Base-by-base conservation (phyloP, 495 filamentous ascomycete species). In the Astrothelium subdiscretum region DNA sequence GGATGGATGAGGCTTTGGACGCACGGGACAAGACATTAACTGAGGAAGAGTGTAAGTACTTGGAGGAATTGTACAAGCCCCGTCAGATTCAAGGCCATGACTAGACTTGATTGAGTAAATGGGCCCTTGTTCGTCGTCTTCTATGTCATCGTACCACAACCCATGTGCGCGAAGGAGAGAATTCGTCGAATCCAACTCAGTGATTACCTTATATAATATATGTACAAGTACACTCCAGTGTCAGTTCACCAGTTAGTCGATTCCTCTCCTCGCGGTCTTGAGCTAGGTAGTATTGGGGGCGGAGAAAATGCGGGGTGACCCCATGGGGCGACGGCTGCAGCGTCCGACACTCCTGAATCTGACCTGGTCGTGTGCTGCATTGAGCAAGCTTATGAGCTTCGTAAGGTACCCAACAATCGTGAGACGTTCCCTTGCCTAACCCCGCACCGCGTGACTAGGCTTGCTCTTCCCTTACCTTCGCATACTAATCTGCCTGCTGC, bases 11-110 rank as follows among this genome's bases (percentile, higher is more conserved):
- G 57, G 68, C 70, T 40, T 31, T 66, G 18, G 69, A 59, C 10
- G 44, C 58, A 13, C 27, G 62, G 24, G 69, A 66, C 20, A 70
- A 68, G 62, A 62, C 63, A 26, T 58, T 72, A 67, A 69, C 63
- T 31, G 63, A 62, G 29, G 70, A 73, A 51, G 70, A 73, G 62
- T 58, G 59, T 48, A 73, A 68, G 65, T 73, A 68, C 61, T 54
- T 73, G n/a, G 69, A 71, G 62, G 70, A 73, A 64, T 62, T 62
- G 29, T 72, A 72, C 52, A 38, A 63, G 32, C 61, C 68, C 3
- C 62, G 65, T 42, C 57, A 40, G 26, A 59, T 70, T 20, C 60
- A 65, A 38, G 68, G 68, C 2, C 68, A 70, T 42, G 40, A n/a
- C n/a, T 67, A 61, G 63, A 32, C 12, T 10, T 58, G 22, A 26